These are phyloP conservation scores for Fragosphaeria purpurea DNA, from an alignment of 2,329 filamentous ascomycete genomes.

Conservation along the genomic window DNA sequence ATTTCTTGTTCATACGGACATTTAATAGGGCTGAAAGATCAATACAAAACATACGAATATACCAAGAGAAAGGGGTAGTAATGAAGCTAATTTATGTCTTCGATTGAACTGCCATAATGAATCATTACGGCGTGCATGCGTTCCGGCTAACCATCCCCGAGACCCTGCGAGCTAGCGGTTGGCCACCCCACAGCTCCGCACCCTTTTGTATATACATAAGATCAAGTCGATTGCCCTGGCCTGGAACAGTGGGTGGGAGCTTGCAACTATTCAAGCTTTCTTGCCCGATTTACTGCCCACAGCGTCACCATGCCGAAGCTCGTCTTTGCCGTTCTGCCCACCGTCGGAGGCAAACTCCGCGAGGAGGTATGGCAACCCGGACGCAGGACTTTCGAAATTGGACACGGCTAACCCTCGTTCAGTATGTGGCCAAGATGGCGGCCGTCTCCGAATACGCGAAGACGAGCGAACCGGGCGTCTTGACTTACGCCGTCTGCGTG, in stretches of 20 bases:
- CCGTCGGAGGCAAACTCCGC: conserved; percentile 5
- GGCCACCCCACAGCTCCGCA: background rate
- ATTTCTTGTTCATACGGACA: too few relatives aligned
- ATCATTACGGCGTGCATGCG: background rate
- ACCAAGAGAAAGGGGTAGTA: too few relatives aligned
- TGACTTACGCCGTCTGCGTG: conserved; percentile 17
- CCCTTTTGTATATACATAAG: background rate
- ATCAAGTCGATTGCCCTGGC: background rate
- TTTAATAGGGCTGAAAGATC: too few relatives aligned
- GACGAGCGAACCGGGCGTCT: conserved; percentile 14
- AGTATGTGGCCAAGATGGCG: conserved; percentile 13
- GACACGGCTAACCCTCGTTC: background rate
- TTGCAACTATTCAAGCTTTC: background rate
- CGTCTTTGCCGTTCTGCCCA: conserved; percentile 9
- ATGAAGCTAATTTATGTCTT: too few relatives aligned
- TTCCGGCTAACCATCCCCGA: conserved; percentile 3
- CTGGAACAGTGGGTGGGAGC: too few relatives aligned
- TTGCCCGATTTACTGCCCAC: too few relatives aligned
- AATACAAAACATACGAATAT: too few relatives aligned
- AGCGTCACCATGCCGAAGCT: conserved; percentile 5
- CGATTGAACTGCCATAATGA: too few relatives aligned
- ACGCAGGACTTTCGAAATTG: too few relatives aligned
- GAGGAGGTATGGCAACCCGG: conserved; percentile 1
- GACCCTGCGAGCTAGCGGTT: background rate
- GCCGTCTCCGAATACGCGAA: conserved; percentile 8